Base-by-base conservation (phyloP, 2,329 filamentous ascomycete genomes). In the Apiospora kogelbergensis region DNA sequence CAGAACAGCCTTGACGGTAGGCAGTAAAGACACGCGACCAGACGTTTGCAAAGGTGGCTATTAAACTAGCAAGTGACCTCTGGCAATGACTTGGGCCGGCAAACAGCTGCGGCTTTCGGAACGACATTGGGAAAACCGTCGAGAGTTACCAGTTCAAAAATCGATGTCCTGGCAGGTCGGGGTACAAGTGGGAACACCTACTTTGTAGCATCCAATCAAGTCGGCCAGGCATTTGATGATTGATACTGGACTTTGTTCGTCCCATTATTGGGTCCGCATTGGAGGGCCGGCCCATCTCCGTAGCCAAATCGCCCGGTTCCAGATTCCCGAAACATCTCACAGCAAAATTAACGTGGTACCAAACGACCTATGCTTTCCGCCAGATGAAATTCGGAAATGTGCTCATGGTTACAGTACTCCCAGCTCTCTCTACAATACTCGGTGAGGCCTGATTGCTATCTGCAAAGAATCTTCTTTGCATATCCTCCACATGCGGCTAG, bases 131-230 rank as follows among this genome's bases (percentile, higher is more conserved):
- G 17, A 57, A 57, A 57, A 57, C 20, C 48, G 24, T 57, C 48
- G 17, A 57, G 48, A 57, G 26, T 57, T 30, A 33, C 6, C 46
- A 60, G 53, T 30, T 60, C 30, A 60, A 60, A 20, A 60, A 20
- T 57, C 24, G 24, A 57, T 57, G 53, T 60, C 53, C 53, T 60
- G 30, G 17, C 53, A 60, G 30, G 53, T 60, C 53, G 53, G 26
- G 53, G 30, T 60, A 60, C 53, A 60, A 60, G 53, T 60, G 53
- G 53, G 26, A 33, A 60, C 53, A n/a, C 15, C 17, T 60, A 60
- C 5, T 30, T 9, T 1, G 17, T 15, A 26, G 15, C 30, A 17
- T 60, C 53, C 53, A 60, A 37, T 33, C 53, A 60, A 60, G 9
- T 37, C 30, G 53, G 10, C 26, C 30, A n/a, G 17, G 6, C 53